Conservation (phyloP, 164 flowering plant genomes). For the Nymphaea thermarum region DNA sequence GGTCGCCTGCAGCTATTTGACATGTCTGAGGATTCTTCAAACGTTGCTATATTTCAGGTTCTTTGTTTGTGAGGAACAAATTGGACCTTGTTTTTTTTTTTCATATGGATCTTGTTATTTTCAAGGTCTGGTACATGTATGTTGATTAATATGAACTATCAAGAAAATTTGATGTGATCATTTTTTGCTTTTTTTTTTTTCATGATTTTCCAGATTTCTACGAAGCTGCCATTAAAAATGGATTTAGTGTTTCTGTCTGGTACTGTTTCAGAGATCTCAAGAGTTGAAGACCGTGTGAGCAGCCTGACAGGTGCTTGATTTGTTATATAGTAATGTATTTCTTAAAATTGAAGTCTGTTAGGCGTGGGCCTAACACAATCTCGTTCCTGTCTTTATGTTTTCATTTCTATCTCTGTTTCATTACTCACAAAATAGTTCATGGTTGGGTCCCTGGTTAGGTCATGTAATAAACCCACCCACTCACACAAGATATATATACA, state of each 20-base stretch:
- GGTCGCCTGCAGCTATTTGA: conserved; percentile 68
- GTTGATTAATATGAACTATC: too few species aligned
- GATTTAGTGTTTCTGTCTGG: conserved; percentile 80
- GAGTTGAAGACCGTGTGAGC: conserved; percentile 47
- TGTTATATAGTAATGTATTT: neutral
- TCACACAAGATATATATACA: too few species aligned
- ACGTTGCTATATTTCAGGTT: conserved; percentile 85
- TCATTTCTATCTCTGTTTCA: too few species aligned
- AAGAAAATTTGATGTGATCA: too few species aligned
- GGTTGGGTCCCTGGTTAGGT: too few species aligned
- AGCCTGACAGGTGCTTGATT: conserved; percentile 58
- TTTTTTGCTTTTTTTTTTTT: neutral
- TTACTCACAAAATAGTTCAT: too few species aligned
- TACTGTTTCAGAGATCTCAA: conserved; percentile 33
- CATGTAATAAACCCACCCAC: too few species aligned
- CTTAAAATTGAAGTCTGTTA: too few species aligned
- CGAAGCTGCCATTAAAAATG: conserved; percentile 47
- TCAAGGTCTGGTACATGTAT: too few species aligned
- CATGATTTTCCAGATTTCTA: conserved; percentile 50
- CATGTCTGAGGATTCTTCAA: conserved; percentile 47
- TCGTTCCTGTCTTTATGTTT: too few species aligned
- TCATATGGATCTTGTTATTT: neutral
- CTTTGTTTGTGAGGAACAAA: neutral
- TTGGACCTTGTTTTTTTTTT: neutral
- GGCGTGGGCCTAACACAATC: too few species aligned